Evolutionary conservation across 2,329 filamentous ascomycete genomes (phyloP).

Genomic region (Pochonia chlamydosporia): DNA sequence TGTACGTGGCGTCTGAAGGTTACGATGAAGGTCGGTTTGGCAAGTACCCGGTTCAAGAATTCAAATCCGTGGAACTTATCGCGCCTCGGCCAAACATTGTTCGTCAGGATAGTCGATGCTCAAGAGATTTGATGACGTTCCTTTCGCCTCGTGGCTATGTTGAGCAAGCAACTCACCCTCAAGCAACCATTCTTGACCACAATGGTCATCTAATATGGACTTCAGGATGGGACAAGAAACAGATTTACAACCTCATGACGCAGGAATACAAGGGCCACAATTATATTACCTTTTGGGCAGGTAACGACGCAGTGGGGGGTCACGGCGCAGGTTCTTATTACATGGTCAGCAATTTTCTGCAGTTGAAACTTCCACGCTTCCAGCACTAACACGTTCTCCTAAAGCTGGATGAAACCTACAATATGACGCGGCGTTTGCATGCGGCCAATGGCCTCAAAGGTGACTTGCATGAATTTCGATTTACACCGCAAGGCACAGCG

Average conservation of each 20-base stretch:
- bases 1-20: slow-evolving; percentile 8
- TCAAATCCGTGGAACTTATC: slow-evolving; percentile 4
- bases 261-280: slow-evolving; percentile 12
- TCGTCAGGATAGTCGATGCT: slow-evolving; percentile 22
- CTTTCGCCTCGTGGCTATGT: slow-evolving; percentile 24
- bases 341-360: slow-evolving; percentile 26
- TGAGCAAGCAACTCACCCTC: slow-evolving; percentile 22
- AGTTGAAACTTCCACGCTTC: no score
- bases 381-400: no score
- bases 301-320: slow-evolving; percentile 32
- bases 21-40: slow-evolving; percentile 20
- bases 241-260: slow-evolving; percentile 15
- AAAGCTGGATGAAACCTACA: slow-evolving; percentile 11
- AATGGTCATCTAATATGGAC: slow-evolving; percentile 34
- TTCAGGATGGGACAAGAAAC: slow-evolving; percentile 18
- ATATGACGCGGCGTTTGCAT: slow-evolving; percentile 3
- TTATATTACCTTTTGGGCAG: slow-evolving; percentile 23
- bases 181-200: slow-evolving; percentile 34
- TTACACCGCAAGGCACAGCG: slow-evolving; percentile 29
- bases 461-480: slow-evolving; percentile 34
- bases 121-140: slow-evolving; percentile 24
- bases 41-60: slow-evolving; percentile 17
- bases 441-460: slow-evolving; percentile 12
- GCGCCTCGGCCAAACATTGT: slow-evolving; percentile 25
- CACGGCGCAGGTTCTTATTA: slow-evolving; percentile 38